phyloP scores from a whole-genome alignment of 345 rosid genomes.

The Eucalyptus coolabah region DNA sequence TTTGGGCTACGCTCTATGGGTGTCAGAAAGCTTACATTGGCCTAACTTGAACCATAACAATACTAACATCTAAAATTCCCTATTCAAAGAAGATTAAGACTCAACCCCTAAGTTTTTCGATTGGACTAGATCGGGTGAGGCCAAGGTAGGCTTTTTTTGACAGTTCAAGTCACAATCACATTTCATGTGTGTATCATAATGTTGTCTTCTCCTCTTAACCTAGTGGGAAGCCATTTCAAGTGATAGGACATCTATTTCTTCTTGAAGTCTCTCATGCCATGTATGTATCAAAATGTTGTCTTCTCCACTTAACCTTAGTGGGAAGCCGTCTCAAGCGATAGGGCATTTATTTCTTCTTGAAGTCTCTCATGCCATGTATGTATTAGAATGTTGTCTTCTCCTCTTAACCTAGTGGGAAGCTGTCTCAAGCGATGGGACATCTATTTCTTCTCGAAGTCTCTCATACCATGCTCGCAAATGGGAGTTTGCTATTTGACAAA shows the following conservation, averaged over 20 bases:
- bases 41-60: too few species aligned
- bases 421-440: neutral
- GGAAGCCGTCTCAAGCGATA: neutral
- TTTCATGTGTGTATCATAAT: neutral
- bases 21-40: too few species aligned
- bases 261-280: neutral
- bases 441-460: neutral
- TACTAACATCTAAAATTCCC: too few species aligned
- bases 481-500: neutral
- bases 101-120: too few species aligned
- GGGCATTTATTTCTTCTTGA: neutral
- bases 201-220: neutral
- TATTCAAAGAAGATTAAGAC: too few species aligned
- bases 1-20: too few species aligned
- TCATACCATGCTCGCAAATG: neutral
- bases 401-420: neutral
- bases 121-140: too few species aligned
- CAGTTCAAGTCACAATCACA: neutral
- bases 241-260: neutral
- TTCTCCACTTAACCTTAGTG: neutral
- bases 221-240: neutral
- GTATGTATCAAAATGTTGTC: neutral
- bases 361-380: neutral
- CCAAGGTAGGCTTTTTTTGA: too few species aligned
- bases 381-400: neutral